phyloP scores from a whole-genome alignment of 495 filamentous ascomycete species.

The Talaromyces wortmannii region DNA sequence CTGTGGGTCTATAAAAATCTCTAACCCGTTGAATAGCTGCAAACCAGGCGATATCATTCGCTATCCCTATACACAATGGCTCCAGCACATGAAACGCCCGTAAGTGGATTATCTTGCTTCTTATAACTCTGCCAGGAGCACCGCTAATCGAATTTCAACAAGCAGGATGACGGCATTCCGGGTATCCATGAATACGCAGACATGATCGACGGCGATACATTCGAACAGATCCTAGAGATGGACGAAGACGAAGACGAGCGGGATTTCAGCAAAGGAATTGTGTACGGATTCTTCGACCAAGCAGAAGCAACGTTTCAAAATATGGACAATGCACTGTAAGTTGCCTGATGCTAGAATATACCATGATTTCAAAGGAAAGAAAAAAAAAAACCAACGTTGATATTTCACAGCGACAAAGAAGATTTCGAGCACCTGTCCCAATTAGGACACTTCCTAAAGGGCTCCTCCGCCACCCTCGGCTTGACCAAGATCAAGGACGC shows the following conservation, averaged over 20 bases:
- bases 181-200: conserved; percentile 53
- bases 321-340: conserved; percentile 81
- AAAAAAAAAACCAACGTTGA: neutral
- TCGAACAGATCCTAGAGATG: conserved; percentile 96
- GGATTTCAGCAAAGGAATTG: conserved; percentile 80
- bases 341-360: conserved; percentile 7
- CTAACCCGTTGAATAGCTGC: too few relatives aligned
- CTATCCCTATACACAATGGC: too few relatives aligned
- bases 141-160: too few relatives aligned
- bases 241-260: conserved; percentile 75
- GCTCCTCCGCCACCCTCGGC: conserved; percentile 94
- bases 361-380: neutral
- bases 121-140: too few relatives aligned
- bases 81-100: too few relatives aligned
- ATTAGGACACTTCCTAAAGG: conserved; percentile 94
- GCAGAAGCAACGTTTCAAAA: conserved; percentile 77
- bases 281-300: conserved; percentile 89
- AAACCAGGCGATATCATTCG: too few relatives aligned
- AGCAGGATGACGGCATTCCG: conserved; percentile 26
- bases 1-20: too few relatives aligned
- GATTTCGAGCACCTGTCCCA: conserved; percentile 68
- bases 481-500: conserved; percentile 85
- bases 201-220: conserved; percentile 69
- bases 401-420: conserved; percentile 44
- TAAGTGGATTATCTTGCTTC: too few relatives aligned